Conservation (phyloP, 768 basidiomycete species). For the Clavulina sp. region DNA sequence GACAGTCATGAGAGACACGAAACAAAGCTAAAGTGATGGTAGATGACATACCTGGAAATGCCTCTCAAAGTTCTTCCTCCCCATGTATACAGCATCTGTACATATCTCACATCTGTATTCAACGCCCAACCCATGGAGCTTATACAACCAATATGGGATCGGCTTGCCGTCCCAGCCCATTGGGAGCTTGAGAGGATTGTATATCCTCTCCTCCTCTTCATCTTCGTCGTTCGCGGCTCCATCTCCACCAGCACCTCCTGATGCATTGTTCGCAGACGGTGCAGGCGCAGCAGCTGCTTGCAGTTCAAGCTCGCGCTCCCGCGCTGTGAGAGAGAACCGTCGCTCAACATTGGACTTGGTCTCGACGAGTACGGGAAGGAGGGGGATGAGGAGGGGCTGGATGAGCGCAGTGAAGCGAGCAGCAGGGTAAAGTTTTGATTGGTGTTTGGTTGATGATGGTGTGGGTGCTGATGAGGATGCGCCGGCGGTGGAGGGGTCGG, state of each 20-base stretch:
- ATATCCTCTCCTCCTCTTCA: slow-evolving; percentile 90
- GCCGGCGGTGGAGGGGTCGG: slow-evolving; percentile 10
- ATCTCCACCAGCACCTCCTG: slow-evolving; percentile 22
- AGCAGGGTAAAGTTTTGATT: slow-evolving; percentile 37
- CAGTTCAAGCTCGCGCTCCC: slow-evolving; percentile 88
- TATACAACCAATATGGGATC: slow-evolving; percentile 97
- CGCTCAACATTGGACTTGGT: slow-evolving; percentile 95
- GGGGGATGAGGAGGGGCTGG: slow-evolving; percentile 43
- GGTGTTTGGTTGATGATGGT: slow-evolving; percentile 5
- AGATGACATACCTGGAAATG: slow-evolving; percentile 72
- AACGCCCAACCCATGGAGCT: slow-evolving; percentile 93
- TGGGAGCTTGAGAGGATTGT: slow-evolving; percentile 93
- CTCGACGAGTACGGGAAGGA: slow-evolving; percentile 57
- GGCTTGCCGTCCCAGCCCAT: slow-evolving; percentile 98
- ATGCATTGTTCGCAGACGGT: slow-evolving; percentile 29
- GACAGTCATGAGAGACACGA: background rate
- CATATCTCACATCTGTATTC: slow-evolving; percentile 97
- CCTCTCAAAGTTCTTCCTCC: slow-evolving; percentile 92
- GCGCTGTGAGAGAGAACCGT: slow-evolving; percentile 88
- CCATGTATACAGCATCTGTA: slow-evolving; percentile 93
- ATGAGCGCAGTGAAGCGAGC: slow-evolving; percentile 58
- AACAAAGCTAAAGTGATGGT: slow-evolving; percentile 1
- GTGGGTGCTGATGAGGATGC: background rate
- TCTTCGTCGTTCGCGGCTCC: slow-evolving; percentile 54
- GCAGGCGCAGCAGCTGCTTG: slow-evolving; percentile 38